Conservation (phyloP, 2,329 filamentous ascomycete species). For the Hypoxylon sp. region DNA sequence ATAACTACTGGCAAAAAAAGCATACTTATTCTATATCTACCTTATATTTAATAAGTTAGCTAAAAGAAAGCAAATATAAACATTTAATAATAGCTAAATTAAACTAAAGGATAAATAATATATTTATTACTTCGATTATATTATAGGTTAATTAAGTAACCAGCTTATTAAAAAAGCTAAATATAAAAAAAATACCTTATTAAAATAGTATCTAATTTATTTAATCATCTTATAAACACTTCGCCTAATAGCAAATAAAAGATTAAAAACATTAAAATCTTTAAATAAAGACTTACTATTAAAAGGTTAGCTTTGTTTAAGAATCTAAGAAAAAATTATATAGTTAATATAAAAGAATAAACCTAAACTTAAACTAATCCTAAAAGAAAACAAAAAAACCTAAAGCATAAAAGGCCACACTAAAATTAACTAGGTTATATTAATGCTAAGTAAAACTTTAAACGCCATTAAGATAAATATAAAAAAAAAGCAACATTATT, state of each 20-base stretch:
- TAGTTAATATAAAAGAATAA: background rate
- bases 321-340: background rate
- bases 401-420: background rate
- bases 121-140: background rate
- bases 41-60: background rate
- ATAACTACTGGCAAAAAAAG: background rate
- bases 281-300: background rate
- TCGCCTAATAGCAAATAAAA: background rate
- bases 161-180: background rate
- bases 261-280: background rate
- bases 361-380: background rate
- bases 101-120: background rate
- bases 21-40: background rate
- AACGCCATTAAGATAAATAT: background rate
- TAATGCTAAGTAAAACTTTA: background rate
- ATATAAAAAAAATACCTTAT: background rate
- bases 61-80: background rate
- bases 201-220: background rate
- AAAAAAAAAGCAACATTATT: background rate
- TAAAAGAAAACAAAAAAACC: background rate
- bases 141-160: background rate
- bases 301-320: background rate
- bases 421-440: background rate
- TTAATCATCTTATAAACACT: background rate
- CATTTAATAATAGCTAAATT: background rate